Percentiles rank a stretch among this genome's conserved stretches.
Evolutionary conservation across 441 rosid species (phyloP).

Genomic region (Kokia cookei): DNA sequence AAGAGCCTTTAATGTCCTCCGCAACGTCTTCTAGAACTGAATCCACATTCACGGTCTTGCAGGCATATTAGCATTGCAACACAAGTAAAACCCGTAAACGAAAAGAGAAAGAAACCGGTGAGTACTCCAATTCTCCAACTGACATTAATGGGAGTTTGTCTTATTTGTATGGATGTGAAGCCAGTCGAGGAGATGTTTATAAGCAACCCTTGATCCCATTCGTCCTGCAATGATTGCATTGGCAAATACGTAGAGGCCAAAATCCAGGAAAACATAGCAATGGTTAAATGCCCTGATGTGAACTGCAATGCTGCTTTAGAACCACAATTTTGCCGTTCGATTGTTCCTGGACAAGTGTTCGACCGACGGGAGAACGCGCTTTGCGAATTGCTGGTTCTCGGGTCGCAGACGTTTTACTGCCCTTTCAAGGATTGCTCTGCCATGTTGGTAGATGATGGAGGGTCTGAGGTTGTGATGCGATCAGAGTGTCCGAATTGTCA

Average conservation of each 20-base stretch:
- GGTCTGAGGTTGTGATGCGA: neutral
- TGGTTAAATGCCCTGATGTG: slow-evolving; percentile 37
- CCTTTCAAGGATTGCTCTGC: slow-evolving; percentile 26
- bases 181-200: slow-evolving; percentile 19
- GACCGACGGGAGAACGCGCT: slow-evolving; percentile 39
- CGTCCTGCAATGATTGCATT: neutral
- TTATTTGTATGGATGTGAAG: slow-evolving; percentile 34
- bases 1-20: slow-evolving; percentile 16
- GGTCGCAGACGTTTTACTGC: slow-evolving; percentile 21
- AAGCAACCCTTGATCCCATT: slow-evolving; percentile 5
- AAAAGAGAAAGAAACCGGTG: slow-evolving; percentile 1
- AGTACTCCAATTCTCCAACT: neutral
- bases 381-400: slow-evolving; percentile 30
- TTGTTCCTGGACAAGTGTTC: slow-evolving; percentile 32
- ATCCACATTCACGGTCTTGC: neutral
- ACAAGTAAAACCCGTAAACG: neutral
- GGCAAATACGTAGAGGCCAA: slow-evolving; percentile 27
- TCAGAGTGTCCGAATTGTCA: slow-evolving; percentile 20
- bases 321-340: slow-evolving; percentile 25
- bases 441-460: slow-evolving; percentile 16
- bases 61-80: neutral
- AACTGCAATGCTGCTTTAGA: slow-evolving; percentile 25
- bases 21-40: neutral
- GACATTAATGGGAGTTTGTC: slow-evolving; percentile 3
- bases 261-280: slow-evolving; percentile 23